Conservation (phyloP, 192 early-diverging fungal genomes). For the Coemansia brasiliensis region DNA sequence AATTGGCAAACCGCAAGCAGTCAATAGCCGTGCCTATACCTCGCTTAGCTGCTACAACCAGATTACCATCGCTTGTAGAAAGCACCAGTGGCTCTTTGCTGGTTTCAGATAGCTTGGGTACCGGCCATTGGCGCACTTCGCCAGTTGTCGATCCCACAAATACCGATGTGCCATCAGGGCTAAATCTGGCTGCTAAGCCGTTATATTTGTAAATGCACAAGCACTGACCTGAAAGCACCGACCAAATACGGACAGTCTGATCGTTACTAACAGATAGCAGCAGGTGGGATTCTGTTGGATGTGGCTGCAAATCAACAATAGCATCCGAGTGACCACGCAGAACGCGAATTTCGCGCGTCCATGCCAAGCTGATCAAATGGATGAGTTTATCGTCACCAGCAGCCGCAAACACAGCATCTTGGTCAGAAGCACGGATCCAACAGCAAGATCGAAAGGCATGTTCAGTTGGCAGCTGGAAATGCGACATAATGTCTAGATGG, state of each 20-base stretch:
- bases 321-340: conserved; percentile 60
- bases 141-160: conserved; percentile 57
- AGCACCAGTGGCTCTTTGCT: conserved; percentile 14
- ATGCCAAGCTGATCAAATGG: conserved; percentile 73
- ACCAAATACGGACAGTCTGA: conserved; percentile 78
- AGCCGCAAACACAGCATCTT: conserved; percentile 68
- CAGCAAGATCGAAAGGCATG: conserved; percentile 65
- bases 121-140: conserved; percentile 57
- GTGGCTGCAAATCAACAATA: conserved; percentile 69
- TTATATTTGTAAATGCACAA: conserved; percentile 62
- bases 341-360: conserved; percentile 63
- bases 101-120: conserved; percentile 42
- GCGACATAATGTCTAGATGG: conserved; percentile 92
- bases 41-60: conserved; percentile 22
- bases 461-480: conserved; percentile 61
- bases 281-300: conserved; percentile 66
- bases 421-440: conserved; percentile 65
- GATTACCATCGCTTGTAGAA: conserved; percentile 23
- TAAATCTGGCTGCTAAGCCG: conserved; percentile 64
- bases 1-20: conserved; percentile 71
- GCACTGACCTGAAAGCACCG: conserved; percentile 62
- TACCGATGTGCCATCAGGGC: conserved; percentile 63
- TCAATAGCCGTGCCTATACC: conserved; percentile 55
- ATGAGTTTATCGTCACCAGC: conserved; percentile 65
- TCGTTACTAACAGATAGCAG: conserved; percentile 73